A percentile compares a stretch with the other conserved stretches of the same genome.
phyloP scores from a whole-genome alignment of 2,329 filamentous ascomycete species.

The Phaeosphaeria sp. region DNA sequence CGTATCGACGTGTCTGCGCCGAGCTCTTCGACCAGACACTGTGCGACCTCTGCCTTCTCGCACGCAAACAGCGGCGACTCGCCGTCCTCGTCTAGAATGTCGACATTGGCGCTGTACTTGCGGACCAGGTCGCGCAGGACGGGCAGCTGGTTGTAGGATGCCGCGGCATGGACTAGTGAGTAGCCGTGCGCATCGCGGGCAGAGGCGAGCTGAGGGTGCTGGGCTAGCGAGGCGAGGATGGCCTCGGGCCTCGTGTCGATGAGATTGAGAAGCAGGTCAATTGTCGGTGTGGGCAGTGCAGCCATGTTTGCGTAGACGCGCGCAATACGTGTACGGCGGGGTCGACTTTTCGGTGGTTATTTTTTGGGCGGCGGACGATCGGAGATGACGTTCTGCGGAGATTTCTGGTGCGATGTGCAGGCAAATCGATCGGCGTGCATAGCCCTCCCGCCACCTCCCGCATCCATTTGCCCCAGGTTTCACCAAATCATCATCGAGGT shows the following conservation, averaged over 20 bases:
- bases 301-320: constrained; percentile 23
- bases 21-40: constrained; percentile 82
- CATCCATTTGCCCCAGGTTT: background rate
- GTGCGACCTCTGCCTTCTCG: constrained; percentile 80
- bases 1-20: constrained; percentile 69
- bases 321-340: background rate
- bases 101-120: constrained; percentile 79
- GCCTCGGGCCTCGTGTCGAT: constrained; percentile 81
- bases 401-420: background rate
- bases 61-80: constrained; percentile 96
- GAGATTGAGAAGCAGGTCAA: constrained; percentile 58
- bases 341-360: background rate
- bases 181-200: constrained; percentile 91
- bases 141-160: constrained; percentile 87
- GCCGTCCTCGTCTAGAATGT: constrained; percentile 86
- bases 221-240: constrained; percentile 76
- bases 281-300: constrained; percentile 44
- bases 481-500: too few relatives aligned
- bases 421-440: background rate
- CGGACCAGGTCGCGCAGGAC: constrained; percentile 77
- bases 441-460: background rate
- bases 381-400: constrained; percentile 9
- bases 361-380: background rate
- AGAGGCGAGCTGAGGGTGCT: constrained; percentile 77
- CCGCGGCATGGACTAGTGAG: constrained; percentile 89